A percentile compares a stretch with the other conserved stretches of the same genome.
Evolutionary conservation across 805 yeast genomes (phyloP).

Genomic region (Metschnikowia drakensbergensis): DNA sequence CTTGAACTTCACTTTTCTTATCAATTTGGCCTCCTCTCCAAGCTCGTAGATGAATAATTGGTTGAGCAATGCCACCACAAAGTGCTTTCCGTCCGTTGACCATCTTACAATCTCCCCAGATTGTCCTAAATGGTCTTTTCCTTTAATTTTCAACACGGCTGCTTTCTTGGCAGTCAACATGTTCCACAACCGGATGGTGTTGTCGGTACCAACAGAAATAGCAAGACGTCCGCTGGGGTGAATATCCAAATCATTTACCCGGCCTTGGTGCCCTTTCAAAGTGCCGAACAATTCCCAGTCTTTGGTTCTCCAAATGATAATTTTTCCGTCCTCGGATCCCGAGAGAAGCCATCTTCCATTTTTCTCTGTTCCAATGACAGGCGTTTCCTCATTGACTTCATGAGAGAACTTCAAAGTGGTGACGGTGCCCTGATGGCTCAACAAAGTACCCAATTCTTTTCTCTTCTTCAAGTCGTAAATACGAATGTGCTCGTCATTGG

Average conservation of each 20-base stretch:
- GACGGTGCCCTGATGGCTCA: conserved; percentile 87
- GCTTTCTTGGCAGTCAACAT: conserved; percentile 96
- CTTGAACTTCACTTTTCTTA: conserved; percentile 48
- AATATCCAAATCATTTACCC: conserved; percentile 78
- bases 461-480: conserved; percentile 92
- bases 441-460: conserved; percentile 85
- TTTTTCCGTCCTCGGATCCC: conserved; percentile 86
- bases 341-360: conserved; percentile 87
- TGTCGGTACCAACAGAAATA: conserved; percentile 81
- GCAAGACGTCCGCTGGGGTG: conserved; percentile 92
- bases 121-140: conserved; percentile 64
- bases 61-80: conserved; percentile 69
- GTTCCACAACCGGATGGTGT: conserved; percentile 87
- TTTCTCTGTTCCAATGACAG: conserved; percentile 23
- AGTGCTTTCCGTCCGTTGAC: conserved; percentile 63
- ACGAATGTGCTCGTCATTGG: conserved; percentile 93
- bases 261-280: conserved; percentile 83
- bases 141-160: conserved; percentile 69
- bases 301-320: conserved; percentile 89
- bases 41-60: conserved; percentile 65
- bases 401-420: conserved; percentile 70
- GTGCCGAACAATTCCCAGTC: conserved; percentile 94
- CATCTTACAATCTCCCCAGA: conserved; percentile 64
- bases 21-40: conserved; percentile 50
- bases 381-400: conserved; percentile 28